Evolutionary conservation across 192 early-diverging fungal species (phyloP), one percentile per base, ranked within the genome.

Genomic region (Geosiphon pyriformis): DNA sequence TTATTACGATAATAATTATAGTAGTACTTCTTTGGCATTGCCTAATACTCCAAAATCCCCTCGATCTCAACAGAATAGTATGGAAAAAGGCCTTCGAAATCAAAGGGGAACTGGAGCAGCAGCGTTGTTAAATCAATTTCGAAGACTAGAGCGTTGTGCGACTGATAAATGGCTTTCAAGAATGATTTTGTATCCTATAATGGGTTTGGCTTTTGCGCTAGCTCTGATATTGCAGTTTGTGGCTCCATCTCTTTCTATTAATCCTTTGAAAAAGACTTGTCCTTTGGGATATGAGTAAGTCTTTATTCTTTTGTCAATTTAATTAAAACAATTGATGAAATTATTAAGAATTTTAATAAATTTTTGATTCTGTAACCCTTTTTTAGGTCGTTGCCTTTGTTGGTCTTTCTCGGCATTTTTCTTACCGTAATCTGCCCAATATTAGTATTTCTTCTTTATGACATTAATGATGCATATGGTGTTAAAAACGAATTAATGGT

Each of bases 111-210:
- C 6, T 15, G 37, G 37, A 10, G 65, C 15, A 0, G 12, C 2
- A 20, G 15, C 29, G 11, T 4, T 52, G 8, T 25, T 66, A 35
- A 42, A 42, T 56, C 54, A 17, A 66, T 37, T 66, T 27, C 47
- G 37, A 22, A 65, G 32, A 54, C 53, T 51, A 17, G 34, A 26
- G 53, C 51, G 27, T 23, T 51, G 6, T 54, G 50, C 30, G 25
- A 65, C 63, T 12, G 63, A 65, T 34, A 53, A 65, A 53, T 65
- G 63, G 63, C 53, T 65, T 27, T 22, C 63, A 6, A 33, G n/a
- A 23, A 42, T 31, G 27, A 54, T 65, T 20, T 11, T 65, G 2
- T 26, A 1, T 53, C 63, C 63, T 0, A 35, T 26, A 0, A 34
- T 65, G 30, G 2, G 0, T n/a, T 8, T 65, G 1, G 31, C 31